Conservation (phyloP, 306 rosid species). For the Psophocarpus tetragonolobus region DNA sequence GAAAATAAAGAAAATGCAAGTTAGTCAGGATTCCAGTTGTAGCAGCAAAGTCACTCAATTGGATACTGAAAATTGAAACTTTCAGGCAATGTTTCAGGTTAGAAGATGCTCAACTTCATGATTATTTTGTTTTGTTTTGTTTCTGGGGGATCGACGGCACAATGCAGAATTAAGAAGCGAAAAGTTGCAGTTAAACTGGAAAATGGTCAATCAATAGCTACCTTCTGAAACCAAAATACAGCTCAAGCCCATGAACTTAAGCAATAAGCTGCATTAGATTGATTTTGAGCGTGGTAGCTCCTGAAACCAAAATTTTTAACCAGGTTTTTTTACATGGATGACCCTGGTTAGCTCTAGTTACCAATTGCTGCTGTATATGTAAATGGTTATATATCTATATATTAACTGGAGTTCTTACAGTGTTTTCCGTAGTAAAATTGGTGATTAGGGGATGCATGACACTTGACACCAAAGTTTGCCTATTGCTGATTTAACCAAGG, state of each 20-base stretch:
- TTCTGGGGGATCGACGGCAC: background rate
- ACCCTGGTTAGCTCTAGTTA: constrained; percentile 1
- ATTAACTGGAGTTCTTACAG: background rate
- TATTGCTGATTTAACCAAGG: background rate
- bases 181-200: constrained; percentile 8
- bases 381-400: constrained; percentile 1
- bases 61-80: constrained; percentile 20
- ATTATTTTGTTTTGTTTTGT: background rate
- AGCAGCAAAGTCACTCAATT: constrained; percentile 26
- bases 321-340: background rate
- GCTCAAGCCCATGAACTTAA: constrained; percentile 8
- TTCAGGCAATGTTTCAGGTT: constrained; percentile 2
- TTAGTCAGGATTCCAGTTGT: constrained; percentile 26
- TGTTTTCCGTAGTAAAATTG: background rate
- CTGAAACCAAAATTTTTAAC: background rate
- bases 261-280: constrained; percentile 18
- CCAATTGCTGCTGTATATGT: background rate
- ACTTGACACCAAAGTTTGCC: background rate
- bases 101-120: constrained; percentile 15
- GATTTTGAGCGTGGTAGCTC: constrained; percentile 14
- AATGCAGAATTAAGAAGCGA: constrained; percentile 1
- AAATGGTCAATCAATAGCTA: background rate
- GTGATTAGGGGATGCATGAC: background rate
- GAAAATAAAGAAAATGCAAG: constrained; percentile 58
- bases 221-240: background rate